Percentiles rank a stretch among this genome's conserved stretches.
These are phyloP conservation scores for Globisporangium barbulae DNA, from an alignment of 352 stramenopile genomes.

Conservation along the genomic window DNA sequence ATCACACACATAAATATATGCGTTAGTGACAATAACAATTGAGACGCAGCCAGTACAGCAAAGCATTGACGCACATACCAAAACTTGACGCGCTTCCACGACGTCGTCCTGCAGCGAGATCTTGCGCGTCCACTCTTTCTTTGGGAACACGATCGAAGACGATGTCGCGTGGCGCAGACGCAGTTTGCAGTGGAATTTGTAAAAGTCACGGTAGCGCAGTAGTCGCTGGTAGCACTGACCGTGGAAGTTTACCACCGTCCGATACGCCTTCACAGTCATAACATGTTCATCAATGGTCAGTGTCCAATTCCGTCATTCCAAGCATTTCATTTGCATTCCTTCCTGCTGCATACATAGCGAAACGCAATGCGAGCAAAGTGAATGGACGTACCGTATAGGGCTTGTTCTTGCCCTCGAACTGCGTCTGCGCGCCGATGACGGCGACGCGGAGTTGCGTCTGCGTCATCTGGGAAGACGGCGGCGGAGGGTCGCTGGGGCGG, in stretches of 20 bases:
- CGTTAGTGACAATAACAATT: not conserved
- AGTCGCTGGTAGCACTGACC: conserved; percentile 68
- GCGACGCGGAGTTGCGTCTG: conserved; percentile 45
- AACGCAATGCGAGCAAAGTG: not conserved
- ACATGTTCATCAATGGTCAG: not conserved
- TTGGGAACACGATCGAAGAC: conserved; percentile 37
- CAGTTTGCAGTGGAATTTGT: conserved; percentile 41
- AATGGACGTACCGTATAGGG: conserved; percentile 47
- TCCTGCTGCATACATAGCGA: not conserved
- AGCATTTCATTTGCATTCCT: not conserved
- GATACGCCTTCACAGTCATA: conserved; percentile 44
- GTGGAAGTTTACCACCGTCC: conserved; percentile 61
- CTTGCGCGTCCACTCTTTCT: conserved; percentile 52
- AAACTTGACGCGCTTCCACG: conserved; percentile 63
- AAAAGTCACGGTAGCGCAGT: conserved; percentile 67
- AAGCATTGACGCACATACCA: conserved; percentile 29
- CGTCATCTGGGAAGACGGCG: conserved; percentile 13
- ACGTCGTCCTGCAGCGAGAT: conserved; percentile 48
- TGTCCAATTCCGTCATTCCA: not conserved
- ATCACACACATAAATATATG: not conserved
- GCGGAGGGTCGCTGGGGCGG: not conserved
- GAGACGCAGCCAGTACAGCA: not conserved
- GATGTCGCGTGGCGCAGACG: conserved; percentile 25
- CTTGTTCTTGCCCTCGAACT: conserved; percentile 24
- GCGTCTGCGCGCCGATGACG: conserved; percentile 67